Evolutionary conservation across 2,329 filamentous ascomycete genomes (phyloP).

Genomic region (Colletotrichum sp.): DNA sequence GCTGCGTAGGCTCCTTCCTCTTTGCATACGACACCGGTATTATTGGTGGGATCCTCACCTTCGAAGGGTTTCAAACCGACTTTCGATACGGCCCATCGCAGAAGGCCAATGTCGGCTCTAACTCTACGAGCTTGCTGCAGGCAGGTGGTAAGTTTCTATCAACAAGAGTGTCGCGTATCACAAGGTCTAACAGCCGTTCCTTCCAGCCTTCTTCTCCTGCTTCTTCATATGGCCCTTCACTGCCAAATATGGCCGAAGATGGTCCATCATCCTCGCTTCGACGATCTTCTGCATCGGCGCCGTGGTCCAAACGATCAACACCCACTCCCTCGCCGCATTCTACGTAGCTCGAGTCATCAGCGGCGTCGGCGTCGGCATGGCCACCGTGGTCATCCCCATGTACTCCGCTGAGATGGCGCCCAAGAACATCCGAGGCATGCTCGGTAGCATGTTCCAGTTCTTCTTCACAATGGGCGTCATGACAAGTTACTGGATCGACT

Average conservation of each 20-base stretch:
- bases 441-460: slow-evolving; percentile 50
- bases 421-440: slow-evolving; percentile 46
- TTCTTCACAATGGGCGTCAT: slow-evolving; percentile 49
- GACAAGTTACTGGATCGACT: slow-evolving; percentile 48
- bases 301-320: slow-evolving; percentile 42
- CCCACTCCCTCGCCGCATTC: slow-evolving; percentile 39
- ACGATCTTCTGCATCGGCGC: slow-evolving; percentile 50
- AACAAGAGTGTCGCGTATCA: neutral
- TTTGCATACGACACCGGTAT: slow-evolving; percentile 49
- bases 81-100: slow-evolving; percentile 36
- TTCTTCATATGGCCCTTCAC: slow-evolving; percentile 50
- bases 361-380: slow-evolving; percentile 42
- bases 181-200: neutral
- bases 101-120: slow-evolving; percentile 38
- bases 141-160: slow-evolving; percentile 37
- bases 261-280: slow-evolving; percentile 42
- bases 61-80: slow-evolving; percentile 41
- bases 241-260: slow-evolving; percentile 42
- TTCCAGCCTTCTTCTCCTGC: slow-evolving; percentile 44
- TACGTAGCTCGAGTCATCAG: slow-evolving; percentile 41
- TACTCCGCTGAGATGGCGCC: slow-evolving; percentile 52
- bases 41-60: slow-evolving; percentile 44
- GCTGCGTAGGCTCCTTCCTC: slow-evolving; percentile 44
- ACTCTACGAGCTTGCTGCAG: slow-evolving; percentile 45
- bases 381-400: slow-evolving; percentile 50